Base-by-base conservation (phyloP, 495 filamentous ascomycete species). In the Penicillium salamii region DNA sequence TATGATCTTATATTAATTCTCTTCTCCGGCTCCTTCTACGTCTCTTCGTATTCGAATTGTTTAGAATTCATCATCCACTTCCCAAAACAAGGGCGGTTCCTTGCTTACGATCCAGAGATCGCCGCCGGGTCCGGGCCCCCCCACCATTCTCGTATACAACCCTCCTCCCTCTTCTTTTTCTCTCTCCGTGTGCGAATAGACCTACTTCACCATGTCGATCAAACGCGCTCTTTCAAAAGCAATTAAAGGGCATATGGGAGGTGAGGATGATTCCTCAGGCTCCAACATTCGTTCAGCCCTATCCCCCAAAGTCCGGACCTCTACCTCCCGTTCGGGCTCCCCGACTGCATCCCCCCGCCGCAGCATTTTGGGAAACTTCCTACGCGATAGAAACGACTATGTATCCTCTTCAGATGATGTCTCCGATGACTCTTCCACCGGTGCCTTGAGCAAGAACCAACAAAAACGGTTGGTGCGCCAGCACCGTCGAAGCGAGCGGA, bases 361-460 rank as follows among this genome's bases (percentile, higher is more conserved):
- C 54, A 68, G 70, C 43, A 72, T 74, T 20, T 54, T 76, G 36
- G 62, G 66, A 38, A 64, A 50, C 42, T 70, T 76, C 50, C 52
- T 76, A 12, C 68, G 68, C 14, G 70, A 75, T 11, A 60, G 61
- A 17, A 42, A 28, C 26, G 69, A 69, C 40, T 72, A 71, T 50
- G 49, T 63, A 14, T 74, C 71, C 19, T 74, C 73, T 0, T 75
- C 71, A 6, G 70, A 74, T 15, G 73, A 85, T 48, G 58, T 75
- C 28, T 78, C 76, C 1, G 71, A 75, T 45, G 73, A 76, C 48
- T 69, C 70, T 9, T 62, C 65, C 2, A 58, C 59, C 2, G 63
- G 61, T 7, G 38, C 46, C 1, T 52, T 77, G 52, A 78, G 74
- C 54, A 78, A 83, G 61, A 81, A 81, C 51, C 74, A 82, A 46